Base-by-base conservation (phyloP, 2,329 filamentous ascomycete genomes). In the Pseudofabraea citricarpa region DNA sequence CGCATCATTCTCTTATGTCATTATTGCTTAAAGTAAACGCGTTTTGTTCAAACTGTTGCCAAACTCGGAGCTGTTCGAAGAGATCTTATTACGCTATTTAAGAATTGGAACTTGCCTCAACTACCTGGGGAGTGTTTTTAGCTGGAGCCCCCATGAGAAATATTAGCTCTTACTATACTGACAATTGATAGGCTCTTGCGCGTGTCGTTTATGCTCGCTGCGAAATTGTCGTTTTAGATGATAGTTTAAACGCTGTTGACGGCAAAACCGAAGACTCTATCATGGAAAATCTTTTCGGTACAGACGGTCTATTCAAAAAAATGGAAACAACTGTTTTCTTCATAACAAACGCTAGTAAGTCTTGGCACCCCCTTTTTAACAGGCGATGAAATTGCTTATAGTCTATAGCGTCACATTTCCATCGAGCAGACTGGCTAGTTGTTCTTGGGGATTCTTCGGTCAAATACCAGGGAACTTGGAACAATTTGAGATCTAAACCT, bases 251-350 rank as follows among this genome's bases (percentile, higher is more conserved):
- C 23, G 51, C 50, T 2, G 40, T 54, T 9, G 51, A 54, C 27
- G 31, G 41, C 13, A 44, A 47, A 18, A 54, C 51, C 13, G 45
- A 48, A 29, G 46, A 29, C 18, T 33, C 26, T 16, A 41, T 48
- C 9, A 49, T 45, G 10, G 35, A 32, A 12, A 32, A 38, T n/a
- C 38, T 52, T 2, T 40, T 45, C 26, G 43, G 46, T 19, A 13
- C 13, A 5, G 43, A 44, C 12, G 24, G 16, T 3, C 23, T 56
- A 4, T 45, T 44, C 18, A 33, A 24, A 12, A 51, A 12, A 36
- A 57, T 53, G 44, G 51, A 52, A 0, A 58, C 60, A 2, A 66
- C 67, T 1, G 51, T 63, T 0, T 19, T 70, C 5, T 52, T 68
- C 3, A 56, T 61, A 6, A 66, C 62, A 20, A 40, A 46, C 32